A percentile compares a stretch with the other conserved stretches of the same genome.
Conservation (phyloP, 371 early-diverging fungal species). For the Blyttiomyces sp. region DNA sequence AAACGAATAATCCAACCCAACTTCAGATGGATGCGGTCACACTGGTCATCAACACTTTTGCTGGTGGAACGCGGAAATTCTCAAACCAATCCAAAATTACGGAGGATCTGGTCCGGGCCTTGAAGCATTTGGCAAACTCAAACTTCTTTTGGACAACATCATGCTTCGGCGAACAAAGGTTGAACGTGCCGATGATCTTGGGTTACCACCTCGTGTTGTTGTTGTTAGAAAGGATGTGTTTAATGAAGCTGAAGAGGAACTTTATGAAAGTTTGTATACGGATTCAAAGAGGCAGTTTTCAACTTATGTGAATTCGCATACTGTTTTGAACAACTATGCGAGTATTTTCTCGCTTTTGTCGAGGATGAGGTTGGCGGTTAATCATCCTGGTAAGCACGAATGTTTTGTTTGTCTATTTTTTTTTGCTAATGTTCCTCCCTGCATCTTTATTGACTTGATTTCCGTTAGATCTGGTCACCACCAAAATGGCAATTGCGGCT, state of each 20-base stretch:
- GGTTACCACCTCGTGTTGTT: slow-evolving; percentile 86
- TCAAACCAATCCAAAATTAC: slow-evolving; percentile 86
- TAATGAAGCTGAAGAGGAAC: slow-evolving; percentile 89
- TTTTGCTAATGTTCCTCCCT: background rate
- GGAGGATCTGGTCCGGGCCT: slow-evolving; percentile 68
- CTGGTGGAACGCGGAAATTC: slow-evolving; percentile 95
- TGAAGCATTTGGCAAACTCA: slow-evolving; percentile 72
- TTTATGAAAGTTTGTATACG: slow-evolving; percentile 82
- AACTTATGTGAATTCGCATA: slow-evolving; percentile 79
- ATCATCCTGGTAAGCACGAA: slow-evolving; percentile 66
- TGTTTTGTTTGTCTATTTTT: background rate
- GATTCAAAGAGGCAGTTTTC: slow-evolving; percentile 74
- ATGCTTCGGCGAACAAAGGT: slow-evolving; percentile 94
- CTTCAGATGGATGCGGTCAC: slow-evolving; percentile 66
- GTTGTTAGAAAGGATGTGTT: slow-evolving; percentile 79
- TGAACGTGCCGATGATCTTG: slow-evolving; percentile 87
- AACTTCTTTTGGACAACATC: slow-evolving; percentile 75
- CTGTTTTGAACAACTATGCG: slow-evolving; percentile 92
- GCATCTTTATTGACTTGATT: background rate
- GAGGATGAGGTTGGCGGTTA: slow-evolving; percentile 65
- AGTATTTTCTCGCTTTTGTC: slow-evolving; percentile 66
- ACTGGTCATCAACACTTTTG: slow-evolving; percentile 68
- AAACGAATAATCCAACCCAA: too few relatives aligned
- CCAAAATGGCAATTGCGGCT: slow-evolving; percentile 22
- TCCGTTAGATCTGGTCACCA: slow-evolving; percentile 34